Percentiles rank a stretch among this genome's conserved stretches.
Evolutionary conservation across 1,139 yeast species (phyloP).

Genomic region (Hemisphaericaspora xylofermentans): DNA sequence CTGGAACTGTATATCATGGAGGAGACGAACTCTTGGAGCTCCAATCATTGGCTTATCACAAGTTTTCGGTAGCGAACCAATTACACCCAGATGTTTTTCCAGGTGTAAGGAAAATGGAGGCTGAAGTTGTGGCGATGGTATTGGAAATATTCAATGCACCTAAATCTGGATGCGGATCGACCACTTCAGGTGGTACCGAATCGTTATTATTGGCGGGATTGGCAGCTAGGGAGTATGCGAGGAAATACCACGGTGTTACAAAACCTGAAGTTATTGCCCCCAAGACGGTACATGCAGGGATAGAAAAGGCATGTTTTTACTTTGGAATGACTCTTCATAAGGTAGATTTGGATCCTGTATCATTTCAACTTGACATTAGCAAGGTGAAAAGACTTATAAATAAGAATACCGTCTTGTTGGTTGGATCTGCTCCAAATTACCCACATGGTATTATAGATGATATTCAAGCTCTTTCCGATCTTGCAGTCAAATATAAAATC

Average conservation of each 20-base stretch:
- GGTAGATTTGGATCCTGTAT: conserved; percentile 69
- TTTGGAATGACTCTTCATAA: conserved; percentile 84
- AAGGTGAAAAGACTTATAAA: conserved; percentile 68
- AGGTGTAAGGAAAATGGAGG: conserved; percentile 93
- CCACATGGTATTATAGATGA: conserved; percentile 97
- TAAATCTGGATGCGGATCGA: conserved; percentile 78
- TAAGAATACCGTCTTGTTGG: conserved; percentile 74
- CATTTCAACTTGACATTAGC: conserved; percentile 64
- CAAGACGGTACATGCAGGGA: conserved; percentile 88
- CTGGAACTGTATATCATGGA: conserved; percentile 97
- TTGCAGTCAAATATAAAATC: conserved; percentile 63
- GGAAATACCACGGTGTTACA: conserved; percentile 55
- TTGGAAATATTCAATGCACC: conserved; percentile 73
- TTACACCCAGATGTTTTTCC: conserved; percentile 97
- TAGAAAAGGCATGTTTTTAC: conserved; percentile 89
- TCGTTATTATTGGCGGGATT: conserved; percentile 82
- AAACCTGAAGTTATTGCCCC: conserved; percentile 91
- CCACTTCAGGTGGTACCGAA: conserved; percentile 97
- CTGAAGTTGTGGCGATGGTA: conserved; percentile 93
- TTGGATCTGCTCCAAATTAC: conserved; percentile 94
- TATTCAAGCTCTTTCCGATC: conserved; percentile 64
- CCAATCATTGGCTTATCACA: conserved; percentile 74
- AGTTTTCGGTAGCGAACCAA: conserved; percentile 86
- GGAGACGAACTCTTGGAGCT: conserved; percentile 70
- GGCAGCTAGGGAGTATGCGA: conserved; percentile 75